Evolutionary conservation across 345 rosid genomes (phyloP).

Genomic region (Salix caprea): DNA sequence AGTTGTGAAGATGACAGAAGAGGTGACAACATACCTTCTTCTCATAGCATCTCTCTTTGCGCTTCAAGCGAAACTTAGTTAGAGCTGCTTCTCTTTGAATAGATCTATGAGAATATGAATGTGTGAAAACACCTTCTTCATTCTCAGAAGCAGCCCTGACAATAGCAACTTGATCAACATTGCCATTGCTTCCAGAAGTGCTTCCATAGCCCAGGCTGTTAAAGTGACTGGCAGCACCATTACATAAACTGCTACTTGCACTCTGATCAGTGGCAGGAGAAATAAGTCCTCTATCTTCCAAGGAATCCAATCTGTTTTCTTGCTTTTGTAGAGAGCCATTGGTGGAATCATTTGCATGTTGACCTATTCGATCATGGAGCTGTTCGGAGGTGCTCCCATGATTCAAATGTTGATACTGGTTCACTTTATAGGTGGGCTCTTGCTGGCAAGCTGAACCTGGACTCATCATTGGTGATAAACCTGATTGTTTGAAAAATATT

Average conservation of each 20-base stretch:
- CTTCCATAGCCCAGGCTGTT: constrained; percentile 44
- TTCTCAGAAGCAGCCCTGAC: constrained; percentile 42
- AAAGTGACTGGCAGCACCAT: constrained; percentile 40
- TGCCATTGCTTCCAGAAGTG: constrained; percentile 43
- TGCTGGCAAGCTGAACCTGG: constrained; percentile 54
- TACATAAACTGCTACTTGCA: constrained; percentile 56
- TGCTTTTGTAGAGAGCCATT: constrained; percentile 25
- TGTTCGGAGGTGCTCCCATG: constrained; percentile 34
- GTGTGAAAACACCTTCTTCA: constrained; percentile 34
- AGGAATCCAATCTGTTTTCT: constrained; percentile 29
- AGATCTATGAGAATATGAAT: constrained; percentile 44
- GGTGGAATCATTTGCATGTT: constrained; percentile 34
- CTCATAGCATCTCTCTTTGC: constrained; percentile 88
- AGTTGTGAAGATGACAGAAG: background rate
- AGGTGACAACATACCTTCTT: constrained; percentile 55
- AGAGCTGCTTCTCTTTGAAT: constrained; percentile 84
- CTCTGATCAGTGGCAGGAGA: constrained; percentile 59
- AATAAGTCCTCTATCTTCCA: constrained; percentile 51
- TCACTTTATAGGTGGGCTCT: constrained; percentile 41
- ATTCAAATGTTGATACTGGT: constrained; percentile 35
- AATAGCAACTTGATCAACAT: constrained; percentile 39
- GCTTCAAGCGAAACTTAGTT: constrained; percentile 81
- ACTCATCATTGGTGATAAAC: constrained; percentile 40
- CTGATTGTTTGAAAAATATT: constrained; percentile 30
- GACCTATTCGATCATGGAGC: constrained; percentile 36